Conservation (phyloP, 257 asterid species). For the Fraxinus quadrangulata region DNA sequence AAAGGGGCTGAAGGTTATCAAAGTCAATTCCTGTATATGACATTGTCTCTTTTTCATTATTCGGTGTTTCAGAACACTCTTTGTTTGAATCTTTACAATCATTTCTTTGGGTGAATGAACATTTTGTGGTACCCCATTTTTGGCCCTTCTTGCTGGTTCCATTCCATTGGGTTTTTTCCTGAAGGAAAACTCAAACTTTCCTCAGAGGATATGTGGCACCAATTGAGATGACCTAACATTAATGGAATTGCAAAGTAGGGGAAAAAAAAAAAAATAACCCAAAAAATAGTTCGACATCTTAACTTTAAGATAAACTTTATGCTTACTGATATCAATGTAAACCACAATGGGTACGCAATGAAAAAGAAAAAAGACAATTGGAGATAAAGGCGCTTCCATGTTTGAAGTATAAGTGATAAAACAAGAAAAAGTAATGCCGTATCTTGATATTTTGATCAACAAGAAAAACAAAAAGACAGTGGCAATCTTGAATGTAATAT, state of each 20-base stretch:
- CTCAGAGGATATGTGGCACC: conserved; percentile 18
- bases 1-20: conserved; percentile 72
- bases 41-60: conserved; percentile 37
- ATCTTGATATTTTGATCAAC: conserved; percentile 9
- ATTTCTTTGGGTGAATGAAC: conserved; percentile 45
- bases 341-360: background rate
- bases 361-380: background rate
- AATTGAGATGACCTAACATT: conserved; percentile 16
- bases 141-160: conserved; percentile 97
- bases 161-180: conserved; percentile 73
- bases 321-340: background rate
- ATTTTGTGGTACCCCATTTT: conserved; percentile 79
- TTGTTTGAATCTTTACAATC: conserved; percentile 37
- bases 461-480: conserved; percentile 15
- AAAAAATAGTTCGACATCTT: background rate
- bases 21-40: conserved; percentile 47
- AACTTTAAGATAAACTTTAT: conserved; percentile 2
- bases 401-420: background rate
- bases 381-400: background rate
- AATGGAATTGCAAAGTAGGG: conserved; percentile 2
- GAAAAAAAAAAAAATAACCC: conserved; percentile 3
- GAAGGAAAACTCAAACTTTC: conserved; percentile 27
- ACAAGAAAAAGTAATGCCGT: background rate
- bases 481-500: conserved; percentile 1
- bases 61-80: conserved; percentile 37